These are phyloP conservation scores for Scutellaria galericulata DNA, from an alignment of 257 asterid species.

Conservation along the genomic window DNA sequence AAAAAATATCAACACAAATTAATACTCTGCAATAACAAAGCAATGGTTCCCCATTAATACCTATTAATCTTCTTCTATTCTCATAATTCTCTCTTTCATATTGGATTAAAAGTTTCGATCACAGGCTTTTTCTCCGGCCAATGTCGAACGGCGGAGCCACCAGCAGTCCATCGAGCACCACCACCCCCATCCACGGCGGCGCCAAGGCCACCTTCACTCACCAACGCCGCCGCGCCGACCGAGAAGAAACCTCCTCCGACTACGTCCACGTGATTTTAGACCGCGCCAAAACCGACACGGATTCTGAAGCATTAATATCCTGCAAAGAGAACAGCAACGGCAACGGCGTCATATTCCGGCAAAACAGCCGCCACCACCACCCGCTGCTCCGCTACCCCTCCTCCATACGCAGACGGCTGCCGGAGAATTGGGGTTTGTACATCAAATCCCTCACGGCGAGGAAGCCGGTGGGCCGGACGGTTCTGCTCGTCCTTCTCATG, in stretches of 20 bases:
- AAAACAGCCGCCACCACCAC: constrained; percentile 35
- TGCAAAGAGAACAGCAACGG: neutral
- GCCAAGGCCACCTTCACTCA: constrained; percentile 33
- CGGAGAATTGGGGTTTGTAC: constrained; percentile 34
- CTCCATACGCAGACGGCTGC: neutral
- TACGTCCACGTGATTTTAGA: constrained; percentile 1
- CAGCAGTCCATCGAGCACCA: constrained; percentile 23
- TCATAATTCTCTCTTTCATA: neutral
- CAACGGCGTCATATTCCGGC: neutral
- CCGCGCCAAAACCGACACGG: constrained; percentile 18
- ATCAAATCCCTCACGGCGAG: constrained; percentile 43
- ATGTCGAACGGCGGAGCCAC: constrained; percentile 41
- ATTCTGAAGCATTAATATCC: constrained; percentile 29
- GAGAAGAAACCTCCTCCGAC: constrained; percentile 14
- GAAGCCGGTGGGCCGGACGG: constrained; percentile 52
- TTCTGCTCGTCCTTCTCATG: constrained; percentile 48
- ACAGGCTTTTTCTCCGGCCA: constrained; percentile 1
- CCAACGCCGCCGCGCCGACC: constrained; percentile 47
- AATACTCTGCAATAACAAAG: neutral
- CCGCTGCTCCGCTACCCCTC: constrained; percentile 35
- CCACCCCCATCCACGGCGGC: constrained; percentile 25
- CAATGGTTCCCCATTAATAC: neutral
- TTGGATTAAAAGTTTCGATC: neutral
- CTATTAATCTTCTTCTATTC: constrained; percentile 1
- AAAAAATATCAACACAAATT: neutral